Base-by-base conservation (phyloP, 208 protist genomes). In the Leptomonas seymouri region DNA sequence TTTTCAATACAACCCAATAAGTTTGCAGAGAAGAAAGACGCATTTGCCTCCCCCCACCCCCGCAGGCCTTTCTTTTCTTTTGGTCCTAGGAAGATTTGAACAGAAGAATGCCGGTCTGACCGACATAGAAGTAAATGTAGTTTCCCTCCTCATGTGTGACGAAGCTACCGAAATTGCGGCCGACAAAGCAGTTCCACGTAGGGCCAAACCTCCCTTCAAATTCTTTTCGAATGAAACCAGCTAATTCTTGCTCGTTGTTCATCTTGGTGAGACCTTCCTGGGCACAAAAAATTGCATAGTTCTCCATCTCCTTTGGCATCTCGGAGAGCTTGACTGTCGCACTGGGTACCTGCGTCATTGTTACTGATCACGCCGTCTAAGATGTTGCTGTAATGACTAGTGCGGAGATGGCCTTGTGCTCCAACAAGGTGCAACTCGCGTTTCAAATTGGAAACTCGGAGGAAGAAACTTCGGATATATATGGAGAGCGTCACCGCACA, bases 91-190 rank as follows among this genome's bases (percentile, higher is more conserved):
- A 90, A 1, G 84, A 90, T 66, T 96, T 96, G 79, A 99, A 99
- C 30, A 99, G 81, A 36, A 99, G 90, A 71, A 99, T 90, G 56
- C 98, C 98, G 25, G 99, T 97, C 84, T 99, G 98, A n/a, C 98
- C 99, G 46, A 99, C 78, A 80, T 99, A 99, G 85, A 99, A 99
- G 91, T 99, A 99, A 61, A 99, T 99, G 84, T 99, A 99, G 71
- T 94, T 54, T 54, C 93, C 95, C 39, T 98, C 98, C 82, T 99
- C 99, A 78, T 99, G 99, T 0, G 99, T 99, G 39, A 99, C 98
- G 82, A 99, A 99, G 61, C 98, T 99, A 49, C 99, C 99, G 87
- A 99, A 99, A 85, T 99, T 99, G 58, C 98, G 91, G 49, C 99
- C 99, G 27, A 99, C 98, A 82, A 99, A 99, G 88, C 98, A 99